Evolutionary conservation across 2,329 filamentous ascomycete genomes (phyloP), one percentile per base, ranked within the genome.

Genomic region (Tolypocladium paradoxum): DNA sequence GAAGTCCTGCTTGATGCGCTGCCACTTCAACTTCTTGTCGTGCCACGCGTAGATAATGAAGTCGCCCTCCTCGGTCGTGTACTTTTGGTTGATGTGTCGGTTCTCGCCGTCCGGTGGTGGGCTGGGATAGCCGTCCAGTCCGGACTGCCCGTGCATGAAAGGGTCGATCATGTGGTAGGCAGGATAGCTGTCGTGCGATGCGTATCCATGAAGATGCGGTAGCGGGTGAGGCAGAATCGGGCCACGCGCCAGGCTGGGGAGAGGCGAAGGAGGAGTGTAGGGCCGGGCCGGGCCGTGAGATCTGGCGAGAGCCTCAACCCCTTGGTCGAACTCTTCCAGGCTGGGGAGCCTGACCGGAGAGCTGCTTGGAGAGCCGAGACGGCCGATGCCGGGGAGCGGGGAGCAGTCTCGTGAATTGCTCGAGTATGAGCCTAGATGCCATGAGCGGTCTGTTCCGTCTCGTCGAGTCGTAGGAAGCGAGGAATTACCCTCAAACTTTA

Each of bases 1-100:
- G 57, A 71, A 72, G 34, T 70, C 66, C 51, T 69, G 64, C 60
- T 70, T 68, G 54, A 72, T 70, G 18, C 62, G 64, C 49, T 70
- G 64, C 71, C 71, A 73, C 58, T 70, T 71, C 54, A 71, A 62
- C 57, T 71, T 71, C 63, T 68, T 70, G 57, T 73, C 71, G 54
- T 72, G 69, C 62, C 68, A 72, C n/a, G 67, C 67, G 55, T 73
- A 73, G 55, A 73, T 71, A 61, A 72, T 72, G 52, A 70, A 73
- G 58, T 73, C 70, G 18, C 70, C 69, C 55, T 73, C 69, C 55
- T 73, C 71, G 1, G 66, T 68, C 0, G 70, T 72, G 60, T 73
- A 73, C 59, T 73, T 73, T 49, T 72, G 68, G 59, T 73, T 73
- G 56, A 71, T 71, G 55, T 72, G 69, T 27, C 68, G 61, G 48